phyloP scores from a whole-genome alignment of 2,329 filamentous ascomycete genomes.

The Ophiocordyceps sinensis region DNA sequence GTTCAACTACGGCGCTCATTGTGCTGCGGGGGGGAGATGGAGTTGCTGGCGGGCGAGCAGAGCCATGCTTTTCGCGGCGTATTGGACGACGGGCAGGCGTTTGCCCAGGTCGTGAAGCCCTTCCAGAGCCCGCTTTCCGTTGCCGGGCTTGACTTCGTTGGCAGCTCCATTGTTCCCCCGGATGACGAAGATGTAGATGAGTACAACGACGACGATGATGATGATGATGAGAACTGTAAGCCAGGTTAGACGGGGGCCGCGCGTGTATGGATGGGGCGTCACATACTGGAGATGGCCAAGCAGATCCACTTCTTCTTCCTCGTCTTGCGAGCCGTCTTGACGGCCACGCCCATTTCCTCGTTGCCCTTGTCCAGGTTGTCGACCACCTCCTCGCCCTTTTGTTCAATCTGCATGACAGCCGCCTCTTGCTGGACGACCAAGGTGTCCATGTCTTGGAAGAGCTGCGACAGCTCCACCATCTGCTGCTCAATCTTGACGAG shows the following conservation, averaged over 20 bases:
- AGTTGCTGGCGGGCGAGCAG: slow-evolving; percentile 6
- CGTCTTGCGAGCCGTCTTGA: slow-evolving; percentile 64
- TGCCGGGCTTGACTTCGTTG: slow-evolving; percentile 1
- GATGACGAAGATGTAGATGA: slow-evolving; percentile 31
- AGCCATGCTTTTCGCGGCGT: slow-evolving; percentile 3
- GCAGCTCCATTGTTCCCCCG: slow-evolving; percentile 13
- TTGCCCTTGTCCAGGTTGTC: slow-evolving; percentile 78
- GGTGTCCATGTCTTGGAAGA: slow-evolving; percentile 82
- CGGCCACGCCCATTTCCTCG: slow-evolving; percentile 66
- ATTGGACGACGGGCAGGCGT: slow-evolving; percentile 3
- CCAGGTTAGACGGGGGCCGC: slow-evolving; percentile 11
- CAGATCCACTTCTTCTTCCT: slow-evolving; percentile 97
- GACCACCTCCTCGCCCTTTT: slow-evolving; percentile 73
- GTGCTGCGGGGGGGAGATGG: slow-evolving; percentile 11
- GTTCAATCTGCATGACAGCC: slow-evolving; percentile 66
- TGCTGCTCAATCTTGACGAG: slow-evolving; percentile 87
- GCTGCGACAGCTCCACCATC: slow-evolving; percentile 71
- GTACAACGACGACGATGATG: slow-evolving; percentile 36
- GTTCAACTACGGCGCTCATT: not conserved
- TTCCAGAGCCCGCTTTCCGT: slow-evolving; percentile 3
- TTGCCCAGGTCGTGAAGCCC: not conserved
- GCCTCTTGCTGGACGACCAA: slow-evolving; percentile 78
- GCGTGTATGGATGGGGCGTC: not conserved
- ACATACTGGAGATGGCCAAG: slow-evolving; percentile 55
- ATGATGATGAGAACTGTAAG: slow-evolving; percentile 33